Percentiles rank a stretch among this genome's conserved stretches.
phyloP scores from a whole-genome alignment of 305 asterid genomes.

The Fraxinus baroniana region DNA sequence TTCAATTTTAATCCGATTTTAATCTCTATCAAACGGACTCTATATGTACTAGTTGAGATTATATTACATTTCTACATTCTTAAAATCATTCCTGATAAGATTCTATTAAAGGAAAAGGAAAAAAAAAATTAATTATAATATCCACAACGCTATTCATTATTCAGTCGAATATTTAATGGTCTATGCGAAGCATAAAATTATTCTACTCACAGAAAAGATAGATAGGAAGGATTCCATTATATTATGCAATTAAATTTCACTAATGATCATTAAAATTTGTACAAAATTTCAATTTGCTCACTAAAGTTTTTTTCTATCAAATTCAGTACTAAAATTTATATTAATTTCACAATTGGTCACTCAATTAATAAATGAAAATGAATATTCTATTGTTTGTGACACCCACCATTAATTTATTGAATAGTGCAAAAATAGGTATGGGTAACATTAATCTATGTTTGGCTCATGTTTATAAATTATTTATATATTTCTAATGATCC shows the following conservation, averaged over 20 bases:
- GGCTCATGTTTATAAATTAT: background rate
- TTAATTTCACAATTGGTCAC: background rate
- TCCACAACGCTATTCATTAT: background rate
- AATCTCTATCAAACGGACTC: too few species aligned
- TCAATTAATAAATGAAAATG: background rate
- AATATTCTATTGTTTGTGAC: background rate
- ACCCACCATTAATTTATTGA: background rate
- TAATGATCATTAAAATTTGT: background rate
- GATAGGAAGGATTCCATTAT: background rate
- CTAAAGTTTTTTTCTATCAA: background rate
- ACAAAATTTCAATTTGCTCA: background rate
- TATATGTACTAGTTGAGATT: background rate
- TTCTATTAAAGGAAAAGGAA: background rate
- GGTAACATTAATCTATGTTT: background rate
- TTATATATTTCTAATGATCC: too few species aligned
- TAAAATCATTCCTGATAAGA: background rate
- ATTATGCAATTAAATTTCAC: background rate
- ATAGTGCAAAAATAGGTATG: background rate
- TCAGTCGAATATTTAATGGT: background rate
- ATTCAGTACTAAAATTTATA: background rate
- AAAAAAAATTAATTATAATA: too few species aligned
- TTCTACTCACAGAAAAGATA: background rate
- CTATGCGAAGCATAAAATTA: background rate
- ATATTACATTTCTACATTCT: background rate
- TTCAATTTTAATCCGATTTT: too few species aligned